Conservation (phyloP, 2,329 filamentous ascomycete species). For the Cadophora luteo-olivacea region DNA sequence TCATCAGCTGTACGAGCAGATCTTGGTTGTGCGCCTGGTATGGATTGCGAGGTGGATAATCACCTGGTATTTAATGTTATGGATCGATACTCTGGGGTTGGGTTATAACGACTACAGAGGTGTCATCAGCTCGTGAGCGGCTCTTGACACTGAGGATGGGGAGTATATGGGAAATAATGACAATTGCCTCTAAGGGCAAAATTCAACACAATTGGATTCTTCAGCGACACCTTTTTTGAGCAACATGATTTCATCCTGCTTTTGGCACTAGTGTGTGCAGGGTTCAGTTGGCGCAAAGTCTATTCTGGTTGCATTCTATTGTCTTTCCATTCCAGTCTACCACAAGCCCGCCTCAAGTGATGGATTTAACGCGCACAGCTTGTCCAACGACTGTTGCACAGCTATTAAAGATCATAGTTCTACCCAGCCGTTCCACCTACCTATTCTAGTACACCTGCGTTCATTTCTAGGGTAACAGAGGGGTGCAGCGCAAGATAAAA, state of each 20-base stretch:
- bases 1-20: constrained; percentile 47
- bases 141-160: neutral
- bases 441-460: no score
- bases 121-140: neutral
- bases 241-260: neutral
- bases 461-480: neutral
- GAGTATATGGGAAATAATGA: neutral
- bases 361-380: neutral
- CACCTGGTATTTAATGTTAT: constrained; percentile 51
- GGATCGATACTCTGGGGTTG: constrained; percentile 49
- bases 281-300: neutral
- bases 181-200: neutral
- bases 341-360: neutral
- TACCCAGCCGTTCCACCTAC: no score
- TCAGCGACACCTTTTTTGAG: constrained; percentile 6
- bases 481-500: neutral
- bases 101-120: constrained; percentile 30
- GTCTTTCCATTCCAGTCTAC: neutral
- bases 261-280: neutral
- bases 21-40: constrained; percentile 48
- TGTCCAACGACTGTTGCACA: no score
- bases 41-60: constrained; percentile 53
- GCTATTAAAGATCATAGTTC: no score
- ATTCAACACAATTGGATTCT: neutral
- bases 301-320: neutral